These are phyloP conservation scores for Cystofilobasidium capitatum DNA, from an alignment of 768 basidiomycete genomes.

Conservation along the genomic window DNA sequence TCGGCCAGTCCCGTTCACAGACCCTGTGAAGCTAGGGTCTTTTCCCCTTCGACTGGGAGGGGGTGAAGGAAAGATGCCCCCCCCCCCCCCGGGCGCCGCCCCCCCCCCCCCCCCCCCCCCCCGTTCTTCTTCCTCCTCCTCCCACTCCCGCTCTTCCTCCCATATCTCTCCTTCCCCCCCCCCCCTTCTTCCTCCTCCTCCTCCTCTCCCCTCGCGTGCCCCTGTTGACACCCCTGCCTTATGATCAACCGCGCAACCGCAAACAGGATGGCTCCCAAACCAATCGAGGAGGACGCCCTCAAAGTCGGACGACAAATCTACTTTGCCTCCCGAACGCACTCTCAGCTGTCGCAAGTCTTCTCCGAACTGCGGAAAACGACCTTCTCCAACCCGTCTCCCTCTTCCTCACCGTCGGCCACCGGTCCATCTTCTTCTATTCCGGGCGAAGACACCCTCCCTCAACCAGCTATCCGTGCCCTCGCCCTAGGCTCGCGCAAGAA, in stretches of 20 bases:
- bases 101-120: not conserved
- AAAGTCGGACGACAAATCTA: conserved; percentile 49
- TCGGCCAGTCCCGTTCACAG: no score
- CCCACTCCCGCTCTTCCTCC: conserved; percentile 3
- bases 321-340: conserved; percentile 92
- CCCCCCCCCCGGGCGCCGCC: no score
- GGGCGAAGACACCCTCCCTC: not conserved
- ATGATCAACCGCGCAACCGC: no score
- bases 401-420: conserved; percentile 31
- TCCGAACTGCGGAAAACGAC: conserved; percentile 69
- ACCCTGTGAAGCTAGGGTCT: no score
- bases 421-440: not conserved
- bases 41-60: conserved; percentile 28
- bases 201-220: no score
- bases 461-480: conserved; percentile 50
- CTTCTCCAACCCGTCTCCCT: conserved; percentile 37
- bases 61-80: no score
- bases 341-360: conserved; percentile 82
- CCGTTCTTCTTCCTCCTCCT: conserved; percentile 11
- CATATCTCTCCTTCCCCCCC: not conserved
- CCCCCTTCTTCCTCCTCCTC: not conserved
- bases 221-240: no score
- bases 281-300: not conserved
- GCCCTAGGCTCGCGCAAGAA: conserved; percentile 82
- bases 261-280: not conserved